phyloP scores from a whole-genome alignment of 2,329 filamentous ascomycete genomes.

The Exophiala alcalophila region DNA sequence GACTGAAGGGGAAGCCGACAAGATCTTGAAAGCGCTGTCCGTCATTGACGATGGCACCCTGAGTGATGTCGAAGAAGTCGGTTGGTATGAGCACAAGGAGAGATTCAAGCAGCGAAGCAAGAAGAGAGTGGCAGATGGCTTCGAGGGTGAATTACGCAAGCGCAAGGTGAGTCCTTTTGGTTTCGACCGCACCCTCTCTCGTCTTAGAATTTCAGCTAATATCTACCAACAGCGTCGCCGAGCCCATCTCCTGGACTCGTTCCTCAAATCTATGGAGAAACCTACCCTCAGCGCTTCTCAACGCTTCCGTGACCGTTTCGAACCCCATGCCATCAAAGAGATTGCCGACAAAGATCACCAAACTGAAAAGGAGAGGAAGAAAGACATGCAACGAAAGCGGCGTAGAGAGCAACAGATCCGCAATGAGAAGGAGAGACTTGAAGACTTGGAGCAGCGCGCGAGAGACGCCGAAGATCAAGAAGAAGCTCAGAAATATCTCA shows the following conservation, averaged over 20 bases:
- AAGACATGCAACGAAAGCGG: constrained; percentile 98
- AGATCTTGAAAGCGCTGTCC: constrained; percentile 64
- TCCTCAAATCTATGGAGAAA: constrained; percentile 59
- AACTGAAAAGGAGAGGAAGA: constrained; percentile 97
- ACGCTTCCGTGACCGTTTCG: constrained; percentile 73
- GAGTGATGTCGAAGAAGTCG: constrained; percentile 56
- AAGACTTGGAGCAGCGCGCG: constrained; percentile 73
- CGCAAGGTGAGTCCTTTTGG: constrained; percentile 52
- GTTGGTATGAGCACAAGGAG: constrained; percentile 51
- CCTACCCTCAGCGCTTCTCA: constrained; percentile 71
- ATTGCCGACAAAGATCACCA: constrained; percentile 87
- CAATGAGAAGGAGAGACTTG: constrained; percentile 80
- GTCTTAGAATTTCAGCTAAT: constrained; percentile 13
- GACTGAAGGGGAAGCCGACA: constrained; percentile 62
- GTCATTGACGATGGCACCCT: constrained; percentile 56
- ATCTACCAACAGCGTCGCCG: constrained; percentile 53
- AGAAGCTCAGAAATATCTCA: constrained; percentile 75
- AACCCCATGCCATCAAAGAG: constrained; percentile 75
- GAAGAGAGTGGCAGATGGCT: constrained; percentile 68
- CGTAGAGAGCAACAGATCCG: constrained; percentile 92
- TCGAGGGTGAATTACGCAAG: constrained; percentile 60
- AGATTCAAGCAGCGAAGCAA: constrained; percentile 54
- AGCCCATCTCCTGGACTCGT: constrained; percentile 54
- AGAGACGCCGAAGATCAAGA: constrained; percentile 75
- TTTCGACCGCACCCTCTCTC: constrained; percentile 1